A percentile compares a stretch with the other conserved stretches of the same genome.
Conservation (phyloP, 176 grass and related monocot genomes). For the Avena insularis region DNA sequence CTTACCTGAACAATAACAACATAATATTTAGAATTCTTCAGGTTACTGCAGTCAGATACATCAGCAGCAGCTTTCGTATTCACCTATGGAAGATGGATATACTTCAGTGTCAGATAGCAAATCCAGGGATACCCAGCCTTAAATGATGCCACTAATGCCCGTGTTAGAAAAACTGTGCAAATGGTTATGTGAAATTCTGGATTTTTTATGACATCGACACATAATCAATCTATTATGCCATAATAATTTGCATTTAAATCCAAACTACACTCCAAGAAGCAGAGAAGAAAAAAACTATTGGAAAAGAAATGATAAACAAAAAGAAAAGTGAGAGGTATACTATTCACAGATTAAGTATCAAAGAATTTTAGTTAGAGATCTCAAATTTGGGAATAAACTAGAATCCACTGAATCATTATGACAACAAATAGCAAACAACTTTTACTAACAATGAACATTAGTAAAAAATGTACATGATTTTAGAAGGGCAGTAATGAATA, state of each 20-base stretch:
- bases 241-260: not conserved
- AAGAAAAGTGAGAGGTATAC: not conserved
- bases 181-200: not conserved
- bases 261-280: not conserved
- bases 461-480: not conserved
- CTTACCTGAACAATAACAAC: slow-evolving; percentile 89
- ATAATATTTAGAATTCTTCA: slow-evolving; percentile 98
- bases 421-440: slow-evolving; percentile 23
- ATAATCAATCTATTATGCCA: not conserved
- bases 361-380: not conserved
- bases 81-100: slow-evolving; percentile 51
- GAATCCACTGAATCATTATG: slow-evolving; percentile 7
- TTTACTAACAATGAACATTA: not conserved
- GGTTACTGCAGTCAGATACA: slow-evolving; percentile 85
- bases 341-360: not conserved
- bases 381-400: not conserved
- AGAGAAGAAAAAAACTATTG: not conserved
- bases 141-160: not conserved
- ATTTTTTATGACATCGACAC: not conserved
- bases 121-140: not conserved
- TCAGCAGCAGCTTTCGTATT: slow-evolving; percentile 76
- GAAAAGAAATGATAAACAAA: not conserved
- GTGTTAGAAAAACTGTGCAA: not conserved
- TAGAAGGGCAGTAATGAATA: not conserved
- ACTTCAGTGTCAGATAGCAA: slow-evolving; percentile 16